Percentiles rank a stretch among this genome's conserved stretches.
Evolutionary conservation across 371 early-diverging fungal genomes (phyloP).

Genomic region (Capniomyces stellatus): DNA sequence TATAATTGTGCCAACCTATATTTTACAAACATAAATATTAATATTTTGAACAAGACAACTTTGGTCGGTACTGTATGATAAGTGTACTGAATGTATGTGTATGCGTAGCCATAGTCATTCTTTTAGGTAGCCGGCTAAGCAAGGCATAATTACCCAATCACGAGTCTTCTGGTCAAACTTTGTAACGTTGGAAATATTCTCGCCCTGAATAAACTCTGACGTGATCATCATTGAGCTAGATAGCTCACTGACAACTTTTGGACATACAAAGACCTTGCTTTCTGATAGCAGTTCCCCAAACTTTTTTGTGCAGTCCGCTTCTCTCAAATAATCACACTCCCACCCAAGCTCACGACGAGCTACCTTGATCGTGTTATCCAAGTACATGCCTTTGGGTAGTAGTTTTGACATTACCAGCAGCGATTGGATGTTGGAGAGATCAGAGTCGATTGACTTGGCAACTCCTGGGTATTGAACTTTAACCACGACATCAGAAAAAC

Average conservation of each 20-base stretch:
- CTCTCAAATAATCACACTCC: conserved; percentile 87
- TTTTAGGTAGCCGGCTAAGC: no score
- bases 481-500: conserved; percentile 46
- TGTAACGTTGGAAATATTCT: conserved; percentile 42
- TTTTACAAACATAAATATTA: neutral
- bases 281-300: conserved; percentile 43
- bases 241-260: conserved; percentile 45
- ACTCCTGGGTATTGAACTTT: conserved; percentile 96
- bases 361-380: conserved; percentile 88
- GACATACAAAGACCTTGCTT: conserved; percentile 42
- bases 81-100: no score
- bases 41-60: no score
- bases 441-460: conserved; percentile 67
- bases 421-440: conserved; percentile 65
- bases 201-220: conserved; percentile 60
- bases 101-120: no score
- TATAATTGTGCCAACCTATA: conserved; percentile 34
- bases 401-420: conserved; percentile 61
- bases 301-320: conserved; percentile 53
- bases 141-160: conserved; percentile 35
- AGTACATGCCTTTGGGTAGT: conserved; percentile 79
- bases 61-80: neutral
- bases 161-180: conserved; percentile 41
- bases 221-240: conserved; percentile 57
- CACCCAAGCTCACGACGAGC: conserved; percentile 77